Base-by-base conservation (phyloP, 495 filamentous ascomycete species). In the Penicillium cosmopolitanum region DNA sequence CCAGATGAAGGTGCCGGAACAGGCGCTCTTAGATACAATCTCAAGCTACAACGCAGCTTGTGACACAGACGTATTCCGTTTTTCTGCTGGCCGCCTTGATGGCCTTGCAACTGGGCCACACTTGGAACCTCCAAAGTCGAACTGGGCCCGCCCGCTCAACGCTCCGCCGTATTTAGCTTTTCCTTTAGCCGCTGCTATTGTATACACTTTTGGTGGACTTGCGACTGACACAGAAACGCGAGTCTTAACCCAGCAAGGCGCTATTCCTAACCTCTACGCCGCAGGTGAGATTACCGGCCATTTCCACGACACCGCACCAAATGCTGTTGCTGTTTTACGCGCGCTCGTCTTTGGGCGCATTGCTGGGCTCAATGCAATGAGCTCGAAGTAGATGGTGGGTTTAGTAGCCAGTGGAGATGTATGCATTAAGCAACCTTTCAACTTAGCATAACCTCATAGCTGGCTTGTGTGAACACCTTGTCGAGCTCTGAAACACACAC, bases 11-110 rank as follows among this genome's bases (percentile, higher is more conserved):
- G 50, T 52, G 50, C 28, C 50, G 28, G 50, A 52, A 52, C 50
- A 52, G 50, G 50, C 50, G 50, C 50, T 52, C 50, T 31, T 52
- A 52, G 50, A 52, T 31, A 52, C 50, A 52, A 52, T 52, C 50
- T 52, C 50, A 52, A 52, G 50, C 50, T 52, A 52, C 50, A 52
- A 52, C 50, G 31, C 31, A 52, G 50, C 50, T 31, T 52, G 50
- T 52, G 31, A 31, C 50, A 31, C 50, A 52, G 50, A 52, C 50
- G 31, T 52, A 52, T 52, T 25, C 16, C 50, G 50, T 31, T 52
- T 52, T 52, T 52, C 50, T 28, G 50, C 50, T 52, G 31, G 50
- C 50, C 21, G 50, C 16, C 50, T 52, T 52, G 50, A 52, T 52
- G 31, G 50, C 50, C 50, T 52, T 52, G 50, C 50, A 23, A 52